phyloP scores from a whole-genome alignment of 305 asterid genomes.

The Ajuga reptans region DNA sequence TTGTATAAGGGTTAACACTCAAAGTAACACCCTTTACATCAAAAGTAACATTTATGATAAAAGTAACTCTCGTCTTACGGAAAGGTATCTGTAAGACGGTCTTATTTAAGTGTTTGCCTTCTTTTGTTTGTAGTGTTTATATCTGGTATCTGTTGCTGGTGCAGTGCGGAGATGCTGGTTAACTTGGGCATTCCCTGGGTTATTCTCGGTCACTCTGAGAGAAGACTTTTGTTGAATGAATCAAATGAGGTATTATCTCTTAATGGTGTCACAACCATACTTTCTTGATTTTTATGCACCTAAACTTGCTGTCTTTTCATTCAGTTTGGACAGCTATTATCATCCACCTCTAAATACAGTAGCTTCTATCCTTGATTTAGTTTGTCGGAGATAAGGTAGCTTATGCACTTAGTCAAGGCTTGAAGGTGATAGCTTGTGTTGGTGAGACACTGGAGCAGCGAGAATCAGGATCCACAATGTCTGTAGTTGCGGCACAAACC shows the following conservation, averaged over 20 bases:
- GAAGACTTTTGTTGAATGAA: not conserved
- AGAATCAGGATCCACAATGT: constrained; percentile 6
- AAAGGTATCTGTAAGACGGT: too few relatives aligned
- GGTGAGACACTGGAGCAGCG: constrained; percentile 13
- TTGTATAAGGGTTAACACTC: too few relatives aligned
- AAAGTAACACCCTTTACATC: too few relatives aligned
- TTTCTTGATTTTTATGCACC: not conserved
- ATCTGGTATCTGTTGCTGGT: not conserved
- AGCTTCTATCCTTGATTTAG: not conserved
- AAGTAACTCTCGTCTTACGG: too few relatives aligned
- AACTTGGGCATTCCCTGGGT: constrained; percentile 2
- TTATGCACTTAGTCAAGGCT: constrained; percentile 2
- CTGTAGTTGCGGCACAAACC: constrained; percentile 7
- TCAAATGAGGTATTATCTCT: not conserved
- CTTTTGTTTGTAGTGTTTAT: not conserved
- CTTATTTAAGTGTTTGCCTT: too few relatives aligned
- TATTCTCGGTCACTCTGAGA: constrained; percentile 4
- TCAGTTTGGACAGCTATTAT: not conserved
- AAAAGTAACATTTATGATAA: too few relatives aligned
- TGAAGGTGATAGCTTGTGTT: constrained; percentile 11
- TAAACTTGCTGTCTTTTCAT: not conserved
- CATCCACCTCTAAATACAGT: not conserved
- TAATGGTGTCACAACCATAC: not conserved
- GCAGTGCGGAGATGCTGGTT: constrained; percentile 6
- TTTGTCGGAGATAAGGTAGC: constrained; percentile 8